Base-by-base conservation (phyloP, 768 basidiomycete species). In the Tephrocybe rancida region DNA sequence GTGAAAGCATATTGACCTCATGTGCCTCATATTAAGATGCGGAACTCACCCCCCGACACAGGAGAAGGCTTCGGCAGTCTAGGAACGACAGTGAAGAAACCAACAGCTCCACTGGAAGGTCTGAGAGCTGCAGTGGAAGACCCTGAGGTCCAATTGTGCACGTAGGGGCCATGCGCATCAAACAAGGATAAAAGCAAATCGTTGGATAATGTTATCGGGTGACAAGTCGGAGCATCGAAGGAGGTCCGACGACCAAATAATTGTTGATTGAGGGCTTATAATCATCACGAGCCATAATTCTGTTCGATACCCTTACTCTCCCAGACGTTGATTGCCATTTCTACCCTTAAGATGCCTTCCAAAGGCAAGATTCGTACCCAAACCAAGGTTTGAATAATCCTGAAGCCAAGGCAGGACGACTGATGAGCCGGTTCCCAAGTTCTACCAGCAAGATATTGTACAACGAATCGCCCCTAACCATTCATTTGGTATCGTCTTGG, bases 391-490 rank as follows among this genome's bases (percentile, higher is more conserved):
- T 30, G 27, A 16, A 10, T 16, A 14, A 18, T 47, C n/a, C 10
- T 22, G 32, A 5, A 47, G 32, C 7, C 16, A 44, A 9, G 13
- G 16, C 11, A 26, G n/a, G n/a, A 30, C 34, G 24, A 34, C n/a
- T 34, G 26, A 35, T 27, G 13, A 22, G 19, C 19, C 19, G 22
- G 29, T 27, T n/a, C 37, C 19, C 27, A 45, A 88, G 86, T 81
- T 87, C 51, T 89, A 86, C 64, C 79, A 81, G 46, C 82, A 86
- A 64, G 87, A 90, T 70, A 77, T 87, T 44, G 86, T 90, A 5
- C 76, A 77, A 58, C 75, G 73, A 55, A 68, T 74, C 21, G 65
- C 60, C 8, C 60, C 73, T 27, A 73, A 81, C 1, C 64, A 68
- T 46, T 65, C 73, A 24, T 72, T 78, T 60, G 90, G 83, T 25